A percentile compares a stretch with the other conserved stretches of the same genome.
phyloP scores from a whole-genome alignment of 257 asterid genomes.

The Forsythia viridissima region DNA sequence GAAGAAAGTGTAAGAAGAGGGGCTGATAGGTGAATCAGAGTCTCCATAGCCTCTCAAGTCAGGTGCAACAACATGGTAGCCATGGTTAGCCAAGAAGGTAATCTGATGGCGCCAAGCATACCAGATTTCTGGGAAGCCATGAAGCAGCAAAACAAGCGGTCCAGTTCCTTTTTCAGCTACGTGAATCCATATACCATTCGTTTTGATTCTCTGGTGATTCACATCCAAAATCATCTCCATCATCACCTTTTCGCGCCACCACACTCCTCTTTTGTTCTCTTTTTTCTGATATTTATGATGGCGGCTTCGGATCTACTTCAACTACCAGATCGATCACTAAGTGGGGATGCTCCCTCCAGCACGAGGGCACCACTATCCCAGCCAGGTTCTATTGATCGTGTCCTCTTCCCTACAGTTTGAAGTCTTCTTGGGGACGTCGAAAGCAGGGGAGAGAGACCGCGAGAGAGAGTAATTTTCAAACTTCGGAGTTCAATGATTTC shows the following conservation, averaged over 20 bases:
- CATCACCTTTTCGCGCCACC: background rate
- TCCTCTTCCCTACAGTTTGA: too few species aligned
- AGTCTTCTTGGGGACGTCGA: too few species aligned
- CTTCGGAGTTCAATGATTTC: background rate
- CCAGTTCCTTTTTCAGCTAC: constrained; percentile 54
- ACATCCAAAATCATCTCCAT: constrained; percentile 26
- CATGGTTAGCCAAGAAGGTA: constrained; percentile 32
- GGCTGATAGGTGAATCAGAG: constrained; percentile 40
- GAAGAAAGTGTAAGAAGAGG: constrained; percentile 47
- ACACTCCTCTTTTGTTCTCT: too few species aligned
- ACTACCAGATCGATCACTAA: too few species aligned
- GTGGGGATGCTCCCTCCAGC: too few species aligned
- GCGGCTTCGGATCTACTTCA: background rate
- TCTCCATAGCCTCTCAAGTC: constrained; percentile 60
- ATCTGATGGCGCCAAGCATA: constrained; percentile 55
- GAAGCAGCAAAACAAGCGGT: constrained; percentile 50
- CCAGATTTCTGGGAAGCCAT: constrained; percentile 58
- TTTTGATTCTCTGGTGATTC: constrained; percentile 37
- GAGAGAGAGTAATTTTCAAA: background rate
- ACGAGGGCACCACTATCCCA: too few species aligned
- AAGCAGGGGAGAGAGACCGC: too few species aligned
- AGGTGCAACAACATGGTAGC: constrained; percentile 51
- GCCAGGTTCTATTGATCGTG: too few species aligned
- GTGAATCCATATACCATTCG: constrained; percentile 59
- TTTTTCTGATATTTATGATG: too few species aligned